Evolutionary conservation across 179 eudicot genomes (phyloP), one percentile per base, ranked within the genome.

Genomic region (Dionaea muscipula): DNA sequence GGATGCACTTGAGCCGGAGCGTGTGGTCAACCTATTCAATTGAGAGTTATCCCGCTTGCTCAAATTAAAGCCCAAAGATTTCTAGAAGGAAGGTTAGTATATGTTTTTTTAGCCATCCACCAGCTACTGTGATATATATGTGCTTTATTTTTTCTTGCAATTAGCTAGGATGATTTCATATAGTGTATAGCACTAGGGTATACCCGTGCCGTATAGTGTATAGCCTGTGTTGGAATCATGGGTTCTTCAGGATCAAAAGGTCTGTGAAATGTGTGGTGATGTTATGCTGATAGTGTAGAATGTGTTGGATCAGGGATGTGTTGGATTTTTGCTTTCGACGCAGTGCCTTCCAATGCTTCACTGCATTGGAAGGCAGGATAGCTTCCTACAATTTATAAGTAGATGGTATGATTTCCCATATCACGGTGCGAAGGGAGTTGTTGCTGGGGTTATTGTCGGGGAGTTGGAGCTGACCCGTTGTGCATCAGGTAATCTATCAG

Each of bases 331-430:
- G 22, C 17, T 45, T 55, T 43, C 68, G 54, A 45, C 35, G 39
- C 83, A 91, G 98, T 91, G 71, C 91, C 91, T 37, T 76, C 61
- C 26, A 88, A 91, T 70, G 55, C 72, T 53, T 91, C 95, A 27
- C 65, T 91, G 76, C 77, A 78, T n/a, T 19, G 78, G 68, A 37
- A 87, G 84, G 68, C 76, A 87, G 53, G 94, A 91, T 67, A 84
- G 94, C 74, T 91, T 72, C 70, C 73, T 91, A 40, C 84, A 84
- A 68, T 87, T 76, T 66, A 78, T 84, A 52, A 91, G 72, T 71
- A 82, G 98, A 58, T 91, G 98, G 98, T 91, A 82, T 75, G 98
- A 91, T 68, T 91, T 84, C 55, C 88, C 95, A 4, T 81, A 77
- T 61, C 95, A 82, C 53, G 91, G 94, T 56, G 77, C 82, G 27